These are phyloP conservation scores for Suillus discolor DNA, from an alignment of 768 basidiomycete genomes.

Conservation along the genomic window DNA sequence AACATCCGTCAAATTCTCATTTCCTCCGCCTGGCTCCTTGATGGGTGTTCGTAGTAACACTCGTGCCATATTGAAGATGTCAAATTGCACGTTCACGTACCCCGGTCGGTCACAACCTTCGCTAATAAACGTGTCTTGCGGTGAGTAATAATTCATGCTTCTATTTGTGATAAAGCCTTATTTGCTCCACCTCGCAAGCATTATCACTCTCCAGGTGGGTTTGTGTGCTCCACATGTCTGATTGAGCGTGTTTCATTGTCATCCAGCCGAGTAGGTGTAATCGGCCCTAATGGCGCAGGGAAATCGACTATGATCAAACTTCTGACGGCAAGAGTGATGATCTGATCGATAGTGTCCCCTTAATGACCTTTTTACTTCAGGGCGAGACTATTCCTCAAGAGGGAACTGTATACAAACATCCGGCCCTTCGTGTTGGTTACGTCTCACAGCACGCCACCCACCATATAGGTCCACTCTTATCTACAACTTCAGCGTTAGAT, in stretches of 20 bases:
- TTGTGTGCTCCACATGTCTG: constrained; percentile 25
- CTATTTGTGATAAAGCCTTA: constrained; percentile 2
- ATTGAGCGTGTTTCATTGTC: constrained; percentile 24
- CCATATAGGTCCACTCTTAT: constrained; percentile 67
- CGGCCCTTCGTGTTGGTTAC: constrained; percentile 90
- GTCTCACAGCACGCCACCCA: constrained; percentile 98
- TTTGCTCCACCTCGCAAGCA: constrained; percentile 26
- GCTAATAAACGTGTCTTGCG: constrained; percentile 86
- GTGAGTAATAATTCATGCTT: not conserved
- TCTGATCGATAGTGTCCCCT: constrained; percentile 8
- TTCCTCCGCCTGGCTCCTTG: constrained; percentile 93
- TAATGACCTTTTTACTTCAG: constrained; percentile 37
- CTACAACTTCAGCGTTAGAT: constrained; percentile 18
- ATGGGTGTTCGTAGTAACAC: constrained; percentile 98
- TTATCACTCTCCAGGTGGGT: constrained; percentile 86
- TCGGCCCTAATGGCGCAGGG: constrained; percentile 94
- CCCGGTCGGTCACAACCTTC: constrained; percentile 81
- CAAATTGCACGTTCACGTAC: constrained; percentile 92
- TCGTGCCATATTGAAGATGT: constrained; percentile 91
- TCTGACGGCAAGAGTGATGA: constrained; percentile 61
- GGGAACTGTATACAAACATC: constrained; percentile 93
- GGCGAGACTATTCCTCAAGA: constrained; percentile 92
- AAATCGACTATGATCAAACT: constrained; percentile 97
- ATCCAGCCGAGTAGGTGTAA: constrained; percentile 82
- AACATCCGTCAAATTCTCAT: constrained; percentile 91